Conservation (phyloP, 1,284 basidiomycete genomes). For the Rhodotorula mucilaginosa region DNA sequence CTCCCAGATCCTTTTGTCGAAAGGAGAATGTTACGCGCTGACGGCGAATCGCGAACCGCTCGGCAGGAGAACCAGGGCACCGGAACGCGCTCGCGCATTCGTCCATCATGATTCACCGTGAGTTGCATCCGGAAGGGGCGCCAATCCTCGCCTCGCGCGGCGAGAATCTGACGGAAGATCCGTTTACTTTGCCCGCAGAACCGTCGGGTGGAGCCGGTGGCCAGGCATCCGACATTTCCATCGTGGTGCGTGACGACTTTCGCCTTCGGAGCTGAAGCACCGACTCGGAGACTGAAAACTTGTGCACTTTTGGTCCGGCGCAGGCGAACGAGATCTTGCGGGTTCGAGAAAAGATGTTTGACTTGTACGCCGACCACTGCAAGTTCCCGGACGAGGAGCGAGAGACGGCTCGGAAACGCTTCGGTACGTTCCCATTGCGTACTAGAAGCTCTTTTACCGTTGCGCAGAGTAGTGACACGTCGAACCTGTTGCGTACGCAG, state of each 20-base stretch:
- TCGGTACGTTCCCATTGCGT: slow-evolving; percentile 57
- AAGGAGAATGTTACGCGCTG: not conserved
- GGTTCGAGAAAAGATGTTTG: slow-evolving; percentile 65
- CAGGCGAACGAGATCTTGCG: slow-evolving; percentile 79
- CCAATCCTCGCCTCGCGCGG: not conserved
- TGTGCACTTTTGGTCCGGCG: too few relatives aligned
- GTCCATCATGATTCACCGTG: slow-evolving; percentile 88
- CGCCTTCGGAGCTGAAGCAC: too few relatives aligned
- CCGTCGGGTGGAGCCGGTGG: slow-evolving; percentile 90
- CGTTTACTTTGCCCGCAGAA: slow-evolving; percentile 48
- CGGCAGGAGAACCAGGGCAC: slow-evolving; percentile 70
- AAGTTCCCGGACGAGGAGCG: slow-evolving; percentile 62
- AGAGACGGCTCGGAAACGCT: slow-evolving; percentile 65
- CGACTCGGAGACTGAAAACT: too few relatives aligned
- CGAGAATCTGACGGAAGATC: too few relatives aligned
- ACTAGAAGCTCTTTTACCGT: not conserved
- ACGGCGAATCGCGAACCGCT: not conserved
- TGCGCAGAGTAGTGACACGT: too few relatives aligned
- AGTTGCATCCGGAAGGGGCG: not conserved
- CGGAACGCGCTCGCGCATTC: slow-evolving; percentile 84
- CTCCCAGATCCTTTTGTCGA: too few relatives aligned
- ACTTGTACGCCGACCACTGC: slow-evolving; percentile 66
- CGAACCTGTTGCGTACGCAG: slow-evolving; percentile 1
- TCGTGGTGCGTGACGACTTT: slow-evolving; percentile 58
- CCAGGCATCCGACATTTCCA: slow-evolving; percentile 88